phyloP scores from a whole-genome alignment of 1,284 basidiomycete genomes.

The Dichomitus squalens region DNA sequence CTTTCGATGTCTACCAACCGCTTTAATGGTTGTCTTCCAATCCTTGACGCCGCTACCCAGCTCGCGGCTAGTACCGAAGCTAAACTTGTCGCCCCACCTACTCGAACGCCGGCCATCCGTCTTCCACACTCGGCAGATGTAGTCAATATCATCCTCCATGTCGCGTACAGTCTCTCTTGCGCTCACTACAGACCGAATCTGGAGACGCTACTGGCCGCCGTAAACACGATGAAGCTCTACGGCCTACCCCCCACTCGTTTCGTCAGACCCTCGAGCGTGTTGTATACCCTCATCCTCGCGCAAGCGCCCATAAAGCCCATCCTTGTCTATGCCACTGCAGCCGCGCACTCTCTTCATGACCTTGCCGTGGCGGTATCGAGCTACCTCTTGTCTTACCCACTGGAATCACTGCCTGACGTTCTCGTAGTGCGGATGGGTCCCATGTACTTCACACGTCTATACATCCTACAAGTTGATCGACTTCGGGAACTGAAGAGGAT shows the following conservation, averaged over 20 bases:
- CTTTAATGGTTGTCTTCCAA: slow-evolving; percentile 38
- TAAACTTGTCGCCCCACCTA: slow-evolving; percentile 31
- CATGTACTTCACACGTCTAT: slow-evolving; percentile 38
- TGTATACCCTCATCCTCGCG: slow-evolving; percentile 35
- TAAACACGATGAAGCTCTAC: slow-evolving; percentile 36
- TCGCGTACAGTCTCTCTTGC: slow-evolving; percentile 37
- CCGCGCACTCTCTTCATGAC: slow-evolving; percentile 33
- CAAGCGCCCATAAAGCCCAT: slow-evolving; percentile 39
- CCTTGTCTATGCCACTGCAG: slow-evolving; percentile 39
- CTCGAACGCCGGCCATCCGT: slow-evolving; percentile 29
- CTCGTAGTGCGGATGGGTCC: slow-evolving; percentile 36
- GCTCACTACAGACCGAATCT: slow-evolving; percentile 36
- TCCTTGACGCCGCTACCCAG: slow-evolving; percentile 29
- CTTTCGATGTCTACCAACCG: slow-evolving; percentile 38
- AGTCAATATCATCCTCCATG: slow-evolving; percentile 41
- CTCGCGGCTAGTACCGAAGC: slow-evolving; percentile 7
- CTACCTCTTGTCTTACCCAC: slow-evolving; percentile 36
- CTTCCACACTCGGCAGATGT: slow-evolving; percentile 35
- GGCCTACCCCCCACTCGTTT: slow-evolving; percentile 31
- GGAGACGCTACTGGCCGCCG: slow-evolving; percentile 31
- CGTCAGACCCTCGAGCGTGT: slow-evolving; percentile 28
- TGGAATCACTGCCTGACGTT: slow-evolving; percentile 35
- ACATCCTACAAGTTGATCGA: slow-evolving; percentile 43
- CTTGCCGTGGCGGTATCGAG: slow-evolving; percentile 39
- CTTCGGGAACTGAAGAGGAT: slow-evolving; percentile 41